These are phyloP conservation scores for Thalassiosira livingstoniorum DNA, from an alignment of 352 stramenopile species.

Conservation along the genomic window DNA sequence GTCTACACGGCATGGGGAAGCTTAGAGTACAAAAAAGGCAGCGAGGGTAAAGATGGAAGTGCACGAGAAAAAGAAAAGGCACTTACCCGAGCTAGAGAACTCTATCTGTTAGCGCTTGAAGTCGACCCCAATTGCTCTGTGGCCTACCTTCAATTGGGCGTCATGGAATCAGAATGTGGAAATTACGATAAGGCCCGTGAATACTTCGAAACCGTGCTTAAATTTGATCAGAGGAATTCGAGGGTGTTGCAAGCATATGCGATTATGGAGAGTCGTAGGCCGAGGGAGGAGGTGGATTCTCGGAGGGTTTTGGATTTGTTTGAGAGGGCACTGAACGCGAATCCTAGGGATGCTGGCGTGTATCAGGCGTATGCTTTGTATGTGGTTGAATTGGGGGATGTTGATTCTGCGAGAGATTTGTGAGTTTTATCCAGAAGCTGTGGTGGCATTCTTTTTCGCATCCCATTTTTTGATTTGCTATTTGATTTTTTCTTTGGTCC, in stretches of 20 bases:
- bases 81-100: conserved; percentile 57
- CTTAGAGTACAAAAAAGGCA: conserved; percentile 81
- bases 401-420: conserved; percentile 80
- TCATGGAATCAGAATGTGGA: conserved; percentile 79
- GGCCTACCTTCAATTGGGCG: conserved; percentile 80
- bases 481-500: too few species aligned
- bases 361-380: conserved; percentile 85
- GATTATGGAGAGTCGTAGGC: conserved; percentile 83
- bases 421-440: conserved; percentile 41
- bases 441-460: background rate
- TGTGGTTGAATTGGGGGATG: conserved; percentile 81
- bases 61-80: background rate
- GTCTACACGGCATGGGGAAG: conserved; percentile 85
- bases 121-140: conserved; percentile 79
- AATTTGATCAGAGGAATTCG: conserved; percentile 84
- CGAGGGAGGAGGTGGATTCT: conserved; percentile 65
- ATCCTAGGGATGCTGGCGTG: conserved; percentile 81
- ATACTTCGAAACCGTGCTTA: conserved; percentile 83
- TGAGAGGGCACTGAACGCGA: conserved; percentile 83
- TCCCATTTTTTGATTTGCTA: background rate
- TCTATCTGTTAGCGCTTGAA: conserved; percentile 75
- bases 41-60: background rate
- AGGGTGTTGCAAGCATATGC: conserved; percentile 85
- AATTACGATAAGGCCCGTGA: conserved; percentile 79
- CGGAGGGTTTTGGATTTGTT: conserved; percentile 84